Conservation (phyloP, 2,329 filamentous ascomycete species). For the Trichophyton schoenleinii region DNA sequence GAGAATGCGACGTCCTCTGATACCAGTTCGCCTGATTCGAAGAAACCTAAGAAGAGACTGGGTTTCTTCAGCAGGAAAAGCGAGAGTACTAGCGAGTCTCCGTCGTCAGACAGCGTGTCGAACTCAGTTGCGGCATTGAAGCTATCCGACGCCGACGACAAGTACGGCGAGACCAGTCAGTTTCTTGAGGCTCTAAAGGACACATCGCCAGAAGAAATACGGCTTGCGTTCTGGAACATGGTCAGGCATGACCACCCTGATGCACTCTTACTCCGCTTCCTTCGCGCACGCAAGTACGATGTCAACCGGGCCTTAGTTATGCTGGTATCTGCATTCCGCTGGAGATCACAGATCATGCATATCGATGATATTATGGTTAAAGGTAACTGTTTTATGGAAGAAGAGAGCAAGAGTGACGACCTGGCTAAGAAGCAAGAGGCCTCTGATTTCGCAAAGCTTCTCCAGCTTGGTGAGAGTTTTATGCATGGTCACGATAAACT, state of each 20-base stretch:
- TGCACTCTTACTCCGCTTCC: slow-evolving; percentile 65
- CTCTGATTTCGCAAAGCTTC: slow-evolving; percentile 68
- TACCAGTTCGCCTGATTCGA: slow-evolving; percentile 33
- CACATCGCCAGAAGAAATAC: slow-evolving; percentile 63
- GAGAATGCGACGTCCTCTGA: slow-evolving; percentile 9
- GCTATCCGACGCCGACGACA: slow-evolving; percentile 58
- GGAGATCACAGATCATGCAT: slow-evolving; percentile 70
- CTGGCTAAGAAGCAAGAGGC: slow-evolving; percentile 53
- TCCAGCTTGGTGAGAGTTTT: slow-evolving; percentile 85
- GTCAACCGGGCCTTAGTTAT: slow-evolving; percentile 86
- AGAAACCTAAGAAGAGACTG: slow-evolving; percentile 64
- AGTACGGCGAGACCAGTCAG: slow-evolving; percentile 79
- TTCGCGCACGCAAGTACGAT: slow-evolving; percentile 91
- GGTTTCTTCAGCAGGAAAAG: slow-evolving; percentile 53
- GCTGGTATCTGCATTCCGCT: slow-evolving; percentile 87
- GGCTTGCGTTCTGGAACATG: slow-evolving; percentile 80
- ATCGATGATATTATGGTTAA: slow-evolving; percentile 75
- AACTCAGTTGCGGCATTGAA: slow-evolving; percentile 26
- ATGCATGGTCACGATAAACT: slow-evolving; percentile 75
- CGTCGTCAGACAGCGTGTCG: slow-evolving; percentile 22
- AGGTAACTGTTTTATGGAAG: slow-evolving; percentile 57
- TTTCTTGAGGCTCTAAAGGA: slow-evolving; percentile 71
- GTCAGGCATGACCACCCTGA: slow-evolving; percentile 93
- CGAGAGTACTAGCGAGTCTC: slow-evolving; percentile 23
- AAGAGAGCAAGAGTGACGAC: slow-evolving; percentile 48